phyloP scores from a whole-genome alignment of 768 basidiomycete genomes.

The Cystofilobasidium macerans region DNA sequence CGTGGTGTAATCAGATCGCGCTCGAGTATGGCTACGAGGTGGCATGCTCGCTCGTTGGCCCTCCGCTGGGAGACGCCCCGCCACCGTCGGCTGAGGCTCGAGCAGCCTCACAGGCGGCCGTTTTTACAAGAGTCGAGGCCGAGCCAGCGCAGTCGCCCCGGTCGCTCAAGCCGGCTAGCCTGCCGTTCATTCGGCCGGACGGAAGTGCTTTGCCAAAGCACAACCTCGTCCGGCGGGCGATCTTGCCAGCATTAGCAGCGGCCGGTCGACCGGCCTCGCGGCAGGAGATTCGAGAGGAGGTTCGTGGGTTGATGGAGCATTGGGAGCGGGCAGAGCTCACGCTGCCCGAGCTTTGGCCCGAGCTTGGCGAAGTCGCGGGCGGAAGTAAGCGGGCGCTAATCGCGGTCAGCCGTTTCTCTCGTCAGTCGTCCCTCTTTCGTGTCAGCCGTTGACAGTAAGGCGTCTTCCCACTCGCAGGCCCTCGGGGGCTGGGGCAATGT shows the following conservation, averaged over 20 bases:
- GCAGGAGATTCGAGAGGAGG: conserved; percentile 27
- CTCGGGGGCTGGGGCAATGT: conserved; percentile 23
- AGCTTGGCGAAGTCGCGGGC: background rate
- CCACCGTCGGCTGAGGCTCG: conserved; percentile 24
- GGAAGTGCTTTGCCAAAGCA: conserved; percentile 29
- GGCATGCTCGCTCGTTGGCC: conserved; percentile 35
- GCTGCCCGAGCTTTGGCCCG: conserved; percentile 34
- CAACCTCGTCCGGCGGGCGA: conserved; percentile 22
- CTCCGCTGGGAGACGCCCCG: conserved; percentile 32
- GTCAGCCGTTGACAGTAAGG: too few relatives aligned
- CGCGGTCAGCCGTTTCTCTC: background rate
- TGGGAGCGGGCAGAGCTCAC: conserved; percentile 33
- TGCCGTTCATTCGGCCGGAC: conserved; percentile 37
- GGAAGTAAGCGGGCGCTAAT: conserved; percentile 11
- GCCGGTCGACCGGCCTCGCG: conserved; percentile 8
- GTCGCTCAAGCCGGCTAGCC: conserved; percentile 32
- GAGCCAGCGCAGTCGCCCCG: conserved; percentile 32
- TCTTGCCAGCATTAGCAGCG: conserved; percentile 8
- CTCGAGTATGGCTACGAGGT: conserved; percentile 35
- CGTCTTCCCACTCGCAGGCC: conserved; percentile 1
- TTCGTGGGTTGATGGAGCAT: conserved; percentile 27
- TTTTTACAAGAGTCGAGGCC: conserved; percentile 34
- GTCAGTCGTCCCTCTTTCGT: background rate
- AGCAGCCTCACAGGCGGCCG: conserved; percentile 37
- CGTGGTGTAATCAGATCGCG: conserved; percentile 32